Evolutionary conservation across 2,329 filamentous ascomycete genomes (phyloP).

Genomic region (Chalaropsis thielavioides): DNA sequence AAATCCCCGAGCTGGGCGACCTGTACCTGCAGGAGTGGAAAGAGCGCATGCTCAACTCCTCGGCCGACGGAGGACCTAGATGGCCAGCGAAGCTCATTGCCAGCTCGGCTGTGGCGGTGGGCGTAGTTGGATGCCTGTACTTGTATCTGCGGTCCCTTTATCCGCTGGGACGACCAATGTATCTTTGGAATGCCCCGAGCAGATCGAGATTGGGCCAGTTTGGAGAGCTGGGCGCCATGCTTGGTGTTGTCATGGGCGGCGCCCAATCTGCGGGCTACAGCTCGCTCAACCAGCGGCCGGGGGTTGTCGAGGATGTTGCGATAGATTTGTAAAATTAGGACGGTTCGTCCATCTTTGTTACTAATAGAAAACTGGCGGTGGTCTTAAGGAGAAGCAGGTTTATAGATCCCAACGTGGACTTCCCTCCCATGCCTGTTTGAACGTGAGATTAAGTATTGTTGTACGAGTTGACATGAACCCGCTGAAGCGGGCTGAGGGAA

Average conservation of each 20-base stretch:
- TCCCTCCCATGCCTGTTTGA: too few relatives aligned
- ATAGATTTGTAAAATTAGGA: slow-evolving; percentile 15
- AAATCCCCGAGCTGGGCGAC: slow-evolving; percentile 24
- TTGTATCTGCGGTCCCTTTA: slow-evolving; percentile 28
- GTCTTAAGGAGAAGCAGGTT: not conserved
- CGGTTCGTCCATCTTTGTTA: not conserved
- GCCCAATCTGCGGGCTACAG: not conserved
- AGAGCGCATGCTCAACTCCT: slow-evolving; percentile 20
- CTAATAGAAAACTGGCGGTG: not conserved
- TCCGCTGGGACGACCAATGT: slow-evolving; percentile 32
- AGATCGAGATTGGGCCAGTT: slow-evolving; percentile 29
- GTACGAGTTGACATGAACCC: not conserved
- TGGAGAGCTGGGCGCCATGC: slow-evolving; percentile 34
- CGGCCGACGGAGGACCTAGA: not conserved
- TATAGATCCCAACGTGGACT: too few relatives aligned
- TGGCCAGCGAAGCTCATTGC: slow-evolving; percentile 18
- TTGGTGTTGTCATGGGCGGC: slow-evolving; percentile 22
- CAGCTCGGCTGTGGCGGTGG: slow-evolving; percentile 25
- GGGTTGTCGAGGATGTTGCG: slow-evolving; percentile 11
- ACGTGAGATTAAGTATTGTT: not conserved
- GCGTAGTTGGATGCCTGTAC: slow-evolving; percentile 27
- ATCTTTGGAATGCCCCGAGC: slow-evolving; percentile 29
- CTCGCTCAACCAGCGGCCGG: slow-evolving; percentile 1
- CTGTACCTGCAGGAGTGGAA: slow-evolving; percentile 23
- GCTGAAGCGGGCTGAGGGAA: not conserved